Conservation (phyloP, 495 filamentous ascomycete genomes). For the Sphaerosporella brunnea region DNA sequence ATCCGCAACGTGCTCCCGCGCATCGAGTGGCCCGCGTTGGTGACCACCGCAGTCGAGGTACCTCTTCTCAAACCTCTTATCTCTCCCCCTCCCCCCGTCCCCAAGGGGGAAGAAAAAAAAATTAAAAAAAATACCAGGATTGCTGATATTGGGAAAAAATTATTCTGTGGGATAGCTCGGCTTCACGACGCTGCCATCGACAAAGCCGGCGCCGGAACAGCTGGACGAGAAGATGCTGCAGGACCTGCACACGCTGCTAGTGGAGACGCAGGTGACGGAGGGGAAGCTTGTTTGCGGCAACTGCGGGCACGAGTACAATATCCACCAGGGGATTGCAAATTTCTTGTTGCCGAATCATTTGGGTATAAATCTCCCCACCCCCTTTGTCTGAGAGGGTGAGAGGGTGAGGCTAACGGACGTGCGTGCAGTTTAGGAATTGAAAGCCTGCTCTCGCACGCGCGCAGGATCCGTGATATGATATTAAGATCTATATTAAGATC, state of each 20-base stretch:
- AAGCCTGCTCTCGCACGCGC: no score
- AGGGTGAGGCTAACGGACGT: background rate
- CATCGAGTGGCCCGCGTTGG: constrained; percentile 71
- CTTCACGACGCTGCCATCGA: constrained; percentile 55
- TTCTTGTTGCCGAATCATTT: constrained; percentile 87
- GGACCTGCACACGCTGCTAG: constrained; percentile 62
- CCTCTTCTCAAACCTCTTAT: no score
- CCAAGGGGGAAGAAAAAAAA: no score
- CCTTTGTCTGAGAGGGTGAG: background rate
- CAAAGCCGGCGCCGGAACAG: constrained; percentile 35
- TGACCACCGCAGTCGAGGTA: constrained; percentile 63
- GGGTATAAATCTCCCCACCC: constrained; percentile 30
- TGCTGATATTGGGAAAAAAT: no score
- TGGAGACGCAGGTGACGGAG: constrained; percentile 78
- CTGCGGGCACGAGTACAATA: constrained; percentile 80
- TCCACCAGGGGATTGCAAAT: constrained; percentile 90
- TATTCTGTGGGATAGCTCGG: constrained; percentile 41
- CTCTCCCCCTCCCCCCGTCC: no score
- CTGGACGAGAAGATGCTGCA: constrained; percentile 46
- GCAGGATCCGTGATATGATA: no score
- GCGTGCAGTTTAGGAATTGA: background rate
- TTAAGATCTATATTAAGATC: no score
- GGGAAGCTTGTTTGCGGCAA: constrained; percentile 79
- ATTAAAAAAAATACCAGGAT: no score
- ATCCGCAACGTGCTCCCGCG: constrained; percentile 67